phyloP scores from a whole-genome alignment of 768 basidiomycete species.

The Boletellus sp. region DNA sequence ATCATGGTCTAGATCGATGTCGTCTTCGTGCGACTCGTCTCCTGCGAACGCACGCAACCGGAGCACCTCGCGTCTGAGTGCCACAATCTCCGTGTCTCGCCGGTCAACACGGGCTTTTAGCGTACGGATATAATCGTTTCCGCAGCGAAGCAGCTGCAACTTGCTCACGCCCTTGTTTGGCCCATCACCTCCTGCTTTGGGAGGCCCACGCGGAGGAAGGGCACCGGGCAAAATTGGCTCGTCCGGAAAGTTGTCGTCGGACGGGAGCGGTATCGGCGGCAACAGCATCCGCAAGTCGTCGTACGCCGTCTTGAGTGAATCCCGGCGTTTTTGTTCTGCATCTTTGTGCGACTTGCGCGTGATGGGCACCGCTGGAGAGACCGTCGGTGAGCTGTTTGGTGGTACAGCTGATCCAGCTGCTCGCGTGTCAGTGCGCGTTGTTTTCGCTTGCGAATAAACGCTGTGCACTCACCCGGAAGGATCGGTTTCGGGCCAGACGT shows the following conservation, averaged over 20 bases:
- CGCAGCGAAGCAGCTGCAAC: constrained; percentile 84
- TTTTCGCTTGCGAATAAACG: not conserved
- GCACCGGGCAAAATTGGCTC: constrained; percentile 83
- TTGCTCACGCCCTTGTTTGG: constrained; percentile 95
- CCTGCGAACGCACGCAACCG: constrained; percentile 45
- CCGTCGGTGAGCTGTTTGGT: constrained; percentile 21
- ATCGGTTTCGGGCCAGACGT: constrained; percentile 67
- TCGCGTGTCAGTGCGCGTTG: constrained; percentile 4
- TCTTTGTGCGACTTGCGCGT: constrained; percentile 89
- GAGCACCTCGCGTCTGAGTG: constrained; percentile 61
- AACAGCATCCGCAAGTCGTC: constrained; percentile 79
- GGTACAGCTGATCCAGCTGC: constrained; percentile 34
- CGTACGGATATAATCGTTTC: constrained; percentile 81
- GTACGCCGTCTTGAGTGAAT: constrained; percentile 92
- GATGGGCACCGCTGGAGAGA: constrained; percentile 39
- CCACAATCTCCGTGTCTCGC: constrained; percentile 73
- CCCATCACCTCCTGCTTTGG: constrained; percentile 81
- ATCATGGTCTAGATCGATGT: constrained; percentile 29
- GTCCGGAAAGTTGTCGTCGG: constrained; percentile 64
- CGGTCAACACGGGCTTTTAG: constrained; percentile 75
- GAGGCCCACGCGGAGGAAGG: constrained; percentile 85
- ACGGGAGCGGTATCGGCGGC: constrained; percentile 83
- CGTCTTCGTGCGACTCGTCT: constrained; percentile 18
- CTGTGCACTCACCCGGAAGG: constrained; percentile 53
- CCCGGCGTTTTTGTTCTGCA: constrained; percentile 95